These are phyloP conservation scores for Mesotaenium endlicherianum DNA, from an alignment of 139 green algal species.

Conservation along the genomic window DNA sequence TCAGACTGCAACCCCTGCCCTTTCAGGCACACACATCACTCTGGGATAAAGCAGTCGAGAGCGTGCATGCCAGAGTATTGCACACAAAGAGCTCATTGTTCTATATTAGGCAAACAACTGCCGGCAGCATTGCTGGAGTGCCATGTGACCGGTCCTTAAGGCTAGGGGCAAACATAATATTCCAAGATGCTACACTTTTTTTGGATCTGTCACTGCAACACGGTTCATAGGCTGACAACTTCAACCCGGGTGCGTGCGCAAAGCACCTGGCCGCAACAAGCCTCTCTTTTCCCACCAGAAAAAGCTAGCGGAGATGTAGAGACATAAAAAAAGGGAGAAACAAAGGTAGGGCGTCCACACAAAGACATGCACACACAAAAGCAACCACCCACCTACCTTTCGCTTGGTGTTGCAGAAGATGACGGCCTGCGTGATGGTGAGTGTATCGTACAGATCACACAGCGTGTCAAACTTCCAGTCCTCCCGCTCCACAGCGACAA, in stretches of 20 bases:
- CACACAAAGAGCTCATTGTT: too few relatives aligned
- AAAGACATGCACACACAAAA: not conserved
- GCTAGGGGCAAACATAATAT: too few relatives aligned
- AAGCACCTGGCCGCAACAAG: too few relatives aligned
- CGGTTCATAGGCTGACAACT: too few relatives aligned
- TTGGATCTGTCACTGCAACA: too few relatives aligned
- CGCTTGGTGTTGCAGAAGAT: constrained; percentile 99
- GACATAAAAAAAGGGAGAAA: not conserved
- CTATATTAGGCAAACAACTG: too few relatives aligned
- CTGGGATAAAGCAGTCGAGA: not conserved
- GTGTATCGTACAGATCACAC: constrained; percentile 98
- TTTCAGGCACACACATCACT: not conserved
- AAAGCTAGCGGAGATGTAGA: not conserved
- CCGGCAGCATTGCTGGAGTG: too few relatives aligned
- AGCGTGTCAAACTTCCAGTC: constrained; percentile 99
- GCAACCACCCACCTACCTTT: constrained; percentile 66
- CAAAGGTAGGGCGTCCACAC: not conserved
- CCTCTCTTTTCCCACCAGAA: too few relatives aligned
- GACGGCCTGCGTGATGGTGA: constrained; percentile 98
- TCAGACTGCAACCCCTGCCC: not conserved
- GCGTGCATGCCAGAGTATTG: too few relatives aligned
- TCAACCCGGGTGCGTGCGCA: too few relatives aligned
- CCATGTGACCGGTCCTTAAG: too few relatives aligned
- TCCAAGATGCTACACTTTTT: too few relatives aligned
- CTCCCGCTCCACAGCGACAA: constrained; percentile 97